Percentiles rank a stretch among this genome's conserved stretches.
Conservation (phyloP, 2,329 filamentous ascomycete genomes). For the Diplodia scrobiculata region DNA sequence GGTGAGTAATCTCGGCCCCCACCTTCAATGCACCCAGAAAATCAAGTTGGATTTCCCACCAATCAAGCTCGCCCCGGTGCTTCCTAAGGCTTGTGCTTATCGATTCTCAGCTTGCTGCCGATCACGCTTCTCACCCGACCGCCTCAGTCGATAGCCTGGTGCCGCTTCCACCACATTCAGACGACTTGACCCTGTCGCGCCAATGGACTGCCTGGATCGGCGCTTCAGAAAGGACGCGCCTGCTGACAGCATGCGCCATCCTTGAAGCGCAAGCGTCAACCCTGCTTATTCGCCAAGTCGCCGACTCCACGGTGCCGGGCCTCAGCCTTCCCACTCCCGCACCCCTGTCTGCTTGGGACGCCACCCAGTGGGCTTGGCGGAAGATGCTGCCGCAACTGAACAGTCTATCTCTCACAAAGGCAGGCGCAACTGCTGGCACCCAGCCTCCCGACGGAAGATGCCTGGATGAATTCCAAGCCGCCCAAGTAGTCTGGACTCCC, state of each 20-base stretch:
- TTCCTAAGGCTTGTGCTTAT: constrained; percentile 1
- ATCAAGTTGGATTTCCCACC: constrained; percentile 14
- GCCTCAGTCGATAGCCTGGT: constrained; percentile 20
- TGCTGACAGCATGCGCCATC: constrained; percentile 48
- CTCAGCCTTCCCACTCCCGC: constrained; percentile 46
- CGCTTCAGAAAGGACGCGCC: constrained; percentile 40
- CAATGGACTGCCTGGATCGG: constrained; percentile 43
- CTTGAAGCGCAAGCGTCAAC: constrained; percentile 44
- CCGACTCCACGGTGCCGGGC: constrained; percentile 30
- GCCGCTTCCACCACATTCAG: constrained; percentile 27
- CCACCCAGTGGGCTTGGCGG: constrained; percentile 29
- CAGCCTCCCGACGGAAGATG: constrained; percentile 4
- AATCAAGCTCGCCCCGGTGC: neutral
- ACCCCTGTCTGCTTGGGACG: constrained; percentile 45
- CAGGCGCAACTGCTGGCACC: neutral
- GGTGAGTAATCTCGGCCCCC: constrained; percentile 34
- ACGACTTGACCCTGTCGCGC: constrained; percentile 34
- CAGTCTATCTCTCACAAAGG: constrained; percentile 31
- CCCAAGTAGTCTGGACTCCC: constrained; percentile 12
- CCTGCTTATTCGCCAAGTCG: constrained; percentile 20
- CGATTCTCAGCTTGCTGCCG: constrained; percentile 11
- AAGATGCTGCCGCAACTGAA: constrained; percentile 14
- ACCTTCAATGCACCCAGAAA: constrained; percentile 28
- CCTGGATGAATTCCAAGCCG: constrained; percentile 20
- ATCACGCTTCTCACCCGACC: constrained; percentile 21